These are phyloP conservation scores for Sphagnum contortum DNA, from an alignment of 225 moss, liverwort and hornwort species.

Conservation along the genomic window DNA sequence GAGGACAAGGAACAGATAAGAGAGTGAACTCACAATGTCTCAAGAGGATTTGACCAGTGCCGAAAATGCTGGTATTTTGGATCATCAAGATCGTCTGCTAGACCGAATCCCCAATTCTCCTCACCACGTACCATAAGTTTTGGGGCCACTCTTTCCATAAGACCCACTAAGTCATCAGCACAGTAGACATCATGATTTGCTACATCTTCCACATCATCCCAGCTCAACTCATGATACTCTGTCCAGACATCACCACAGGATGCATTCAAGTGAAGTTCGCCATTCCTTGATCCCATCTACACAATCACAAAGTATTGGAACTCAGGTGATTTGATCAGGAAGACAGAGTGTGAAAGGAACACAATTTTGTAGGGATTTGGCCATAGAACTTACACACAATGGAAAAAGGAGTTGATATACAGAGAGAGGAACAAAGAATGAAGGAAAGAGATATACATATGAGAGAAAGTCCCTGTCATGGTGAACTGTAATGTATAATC, in stretches of 20 bases:
- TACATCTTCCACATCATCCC: constrained; percentile 63
- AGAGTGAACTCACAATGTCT: constrained; percentile 64
- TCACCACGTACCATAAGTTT: constrained; percentile 88
- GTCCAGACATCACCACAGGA: constrained; percentile 95
- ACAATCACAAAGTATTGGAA: no score
- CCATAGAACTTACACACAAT: no score
- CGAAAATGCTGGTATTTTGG: constrained; percentile 62
- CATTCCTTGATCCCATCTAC: constrained; percentile 21
- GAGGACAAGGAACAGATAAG: not conserved
- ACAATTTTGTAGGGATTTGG: no score
- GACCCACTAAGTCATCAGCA: constrained; percentile 37
- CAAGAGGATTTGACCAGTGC: constrained; percentile 85
- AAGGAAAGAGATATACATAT: no score
- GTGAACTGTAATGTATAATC: no score
- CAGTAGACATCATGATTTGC: constrained; percentile 38
- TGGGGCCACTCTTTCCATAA: constrained; percentile 77
- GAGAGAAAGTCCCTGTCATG: no score
- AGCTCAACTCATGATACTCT: constrained; percentile 81
- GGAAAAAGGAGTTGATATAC: no score
- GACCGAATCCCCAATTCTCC: constrained; percentile 60
- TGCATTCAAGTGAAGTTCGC: constrained; percentile 33
- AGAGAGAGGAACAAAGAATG: no score
- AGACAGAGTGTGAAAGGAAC: no score
- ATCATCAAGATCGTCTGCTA: constrained; percentile 65
- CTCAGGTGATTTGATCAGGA: no score